Evolutionary conservation across 805 yeast species (phyloP).

Genomic region (Schwanniomyces yamadae): DNA sequence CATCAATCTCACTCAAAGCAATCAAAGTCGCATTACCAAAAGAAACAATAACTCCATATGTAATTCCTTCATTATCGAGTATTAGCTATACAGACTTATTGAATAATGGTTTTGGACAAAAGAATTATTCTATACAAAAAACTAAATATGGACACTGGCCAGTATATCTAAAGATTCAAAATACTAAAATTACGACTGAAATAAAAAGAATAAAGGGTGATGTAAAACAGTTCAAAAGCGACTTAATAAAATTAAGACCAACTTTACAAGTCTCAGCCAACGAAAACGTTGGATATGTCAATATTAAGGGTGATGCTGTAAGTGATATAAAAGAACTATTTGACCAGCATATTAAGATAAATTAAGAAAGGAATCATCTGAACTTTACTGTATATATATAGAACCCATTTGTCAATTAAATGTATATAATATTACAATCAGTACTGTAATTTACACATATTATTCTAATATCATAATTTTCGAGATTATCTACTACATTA

Average conservation of each 20-base stretch:
- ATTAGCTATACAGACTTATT: constrained; percentile 24
- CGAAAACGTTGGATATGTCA: constrained; percentile 33
- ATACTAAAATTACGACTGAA: constrained; percentile 68
- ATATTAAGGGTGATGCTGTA: constrained; percentile 41
- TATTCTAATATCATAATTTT: background rate
- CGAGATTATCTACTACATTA: background rate
- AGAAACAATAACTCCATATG: constrained; percentile 17
- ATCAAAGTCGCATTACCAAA: constrained; percentile 20
- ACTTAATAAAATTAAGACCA: constrained; percentile 53
- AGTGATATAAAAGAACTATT: constrained; percentile 28
- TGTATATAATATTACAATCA: too few relatives aligned
- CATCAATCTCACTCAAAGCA: constrained; percentile 19
- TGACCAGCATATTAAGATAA: constrained; percentile 12
- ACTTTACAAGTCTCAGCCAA: constrained; percentile 42
- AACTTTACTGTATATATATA: too few relatives aligned
- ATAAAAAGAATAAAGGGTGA: constrained; percentile 72
- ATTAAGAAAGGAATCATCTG: constrained; percentile 1
- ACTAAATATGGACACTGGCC: constrained; percentile 71
- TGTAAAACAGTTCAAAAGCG: constrained; percentile 61
- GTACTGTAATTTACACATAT: too few relatives aligned
- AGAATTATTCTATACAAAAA: constrained; percentile 46
- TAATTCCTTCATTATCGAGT: constrained; percentile 29
- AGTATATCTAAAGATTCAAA: constrained; percentile 70
- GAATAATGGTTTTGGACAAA: constrained; percentile 33
- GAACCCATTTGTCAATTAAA: too few relatives aligned